Conservation (phyloP, 495 filamentous ascomycete genomes). For the Talaromyces stipitatus region DNA sequence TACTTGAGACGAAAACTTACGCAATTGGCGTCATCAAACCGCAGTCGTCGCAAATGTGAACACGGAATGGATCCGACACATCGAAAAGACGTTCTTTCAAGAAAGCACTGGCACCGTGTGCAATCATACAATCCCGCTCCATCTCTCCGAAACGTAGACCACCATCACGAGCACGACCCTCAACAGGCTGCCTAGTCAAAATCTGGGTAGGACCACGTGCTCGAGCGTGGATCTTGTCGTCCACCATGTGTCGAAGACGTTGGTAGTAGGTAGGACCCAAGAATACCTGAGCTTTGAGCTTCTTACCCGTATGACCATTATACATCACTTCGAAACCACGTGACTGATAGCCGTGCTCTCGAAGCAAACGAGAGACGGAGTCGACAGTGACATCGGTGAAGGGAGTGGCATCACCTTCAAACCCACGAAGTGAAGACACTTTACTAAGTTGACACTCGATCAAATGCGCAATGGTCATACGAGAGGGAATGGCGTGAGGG, state of each 20-base stretch:
- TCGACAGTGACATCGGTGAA: conserved; percentile 98
- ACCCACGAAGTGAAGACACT: conserved; percentile 80
- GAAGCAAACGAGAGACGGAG: conserved; percentile 81
- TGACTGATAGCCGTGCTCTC: conserved; percentile 87
- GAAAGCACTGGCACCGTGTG: conserved; percentile 93
- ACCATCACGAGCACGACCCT: conserved; percentile 95
- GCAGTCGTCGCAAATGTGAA: conserved; percentile 98
- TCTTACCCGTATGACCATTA: conserved; percentile 92
- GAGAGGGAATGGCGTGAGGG: conserved; percentile 97
- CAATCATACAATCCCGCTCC: conserved; percentile 99
- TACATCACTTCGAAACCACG: conserved; percentile 98
- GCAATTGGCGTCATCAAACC: conserved; percentile 98
- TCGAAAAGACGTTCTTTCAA: conserved; percentile 96
- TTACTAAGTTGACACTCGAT: conserved; percentile 98
- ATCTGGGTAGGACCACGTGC: conserved; percentile 95
- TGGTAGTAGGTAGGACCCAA: conserved; percentile 98
- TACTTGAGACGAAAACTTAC: conserved; percentile 51
- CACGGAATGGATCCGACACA: conserved; percentile 94
- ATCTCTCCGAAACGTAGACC: conserved; percentile 99
- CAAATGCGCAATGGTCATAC: conserved; percentile 99
- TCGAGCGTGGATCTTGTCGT: conserved; percentile 98
- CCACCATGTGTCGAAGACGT: conserved; percentile 97
- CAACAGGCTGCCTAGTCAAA: conserved; percentile 94
- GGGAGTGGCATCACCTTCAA: conserved; percentile 94
- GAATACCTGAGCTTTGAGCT: conserved; percentile 91